phyloP scores from a whole-genome alignment of 768 basidiomycete genomes.

The Cystobasidium onofrii region DNA sequence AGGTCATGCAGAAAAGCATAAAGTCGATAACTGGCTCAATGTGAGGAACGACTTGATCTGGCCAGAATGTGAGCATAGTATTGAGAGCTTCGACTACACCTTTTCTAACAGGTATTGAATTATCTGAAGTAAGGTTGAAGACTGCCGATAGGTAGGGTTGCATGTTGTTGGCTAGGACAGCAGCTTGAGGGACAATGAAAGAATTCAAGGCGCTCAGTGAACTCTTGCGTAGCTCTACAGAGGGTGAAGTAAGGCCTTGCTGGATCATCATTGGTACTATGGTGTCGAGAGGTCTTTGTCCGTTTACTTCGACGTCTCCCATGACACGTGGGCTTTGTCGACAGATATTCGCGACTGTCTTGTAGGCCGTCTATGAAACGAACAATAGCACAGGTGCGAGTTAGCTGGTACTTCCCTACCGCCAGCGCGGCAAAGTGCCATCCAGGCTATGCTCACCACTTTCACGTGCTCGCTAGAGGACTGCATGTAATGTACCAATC shows the following conservation, averaged over 20 bases:
- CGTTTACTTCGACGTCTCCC: conserved; percentile 84
- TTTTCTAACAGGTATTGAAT: conserved; percentile 79
- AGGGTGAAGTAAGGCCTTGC: conserved; percentile 74
- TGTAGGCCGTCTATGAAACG: conserved; percentile 68
- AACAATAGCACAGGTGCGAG: conserved; percentile 16
- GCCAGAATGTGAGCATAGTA: conserved; percentile 81
- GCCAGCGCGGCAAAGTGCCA: background rate
- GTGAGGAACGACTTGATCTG: conserved; percentile 94
- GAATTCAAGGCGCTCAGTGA: conserved; percentile 79
- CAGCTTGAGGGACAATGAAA: conserved; percentile 55
- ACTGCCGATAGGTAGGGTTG: conserved; percentile 85
- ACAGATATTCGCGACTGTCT: conserved; percentile 86
- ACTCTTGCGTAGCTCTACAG: conserved; percentile 83
- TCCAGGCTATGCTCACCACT: conserved; percentile 58
- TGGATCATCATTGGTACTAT: conserved; percentile 93
- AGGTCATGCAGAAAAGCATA: conserved; percentile 92
- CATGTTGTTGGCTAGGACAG: conserved; percentile 84
- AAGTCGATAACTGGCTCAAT: conserved; percentile 92
- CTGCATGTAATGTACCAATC: conserved; percentile 72
- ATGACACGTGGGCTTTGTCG: conserved; percentile 88
- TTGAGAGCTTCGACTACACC: conserved; percentile 94
- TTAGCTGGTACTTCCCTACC: background rate
- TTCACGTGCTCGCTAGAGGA: conserved; percentile 64
- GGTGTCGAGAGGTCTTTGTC: conserved; percentile 80
- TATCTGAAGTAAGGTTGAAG: conserved; percentile 89